A percentile compares a stretch with the other conserved stretches of the same genome.
Evolutionary conservation across 176 grass and related monocot species (phyloP).

Genomic region (Aegilops umbellulata): DNA sequence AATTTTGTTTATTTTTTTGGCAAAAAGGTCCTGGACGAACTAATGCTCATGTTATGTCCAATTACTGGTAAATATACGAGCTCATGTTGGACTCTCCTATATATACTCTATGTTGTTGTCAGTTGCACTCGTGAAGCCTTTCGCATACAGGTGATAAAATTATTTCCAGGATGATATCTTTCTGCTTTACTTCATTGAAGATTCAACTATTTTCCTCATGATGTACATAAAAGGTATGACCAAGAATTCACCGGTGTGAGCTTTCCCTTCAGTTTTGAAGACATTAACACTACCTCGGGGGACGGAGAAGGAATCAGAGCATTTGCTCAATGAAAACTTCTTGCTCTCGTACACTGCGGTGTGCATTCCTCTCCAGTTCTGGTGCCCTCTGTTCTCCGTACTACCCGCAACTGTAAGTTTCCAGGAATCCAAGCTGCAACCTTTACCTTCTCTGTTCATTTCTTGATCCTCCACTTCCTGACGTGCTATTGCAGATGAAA

Average conservation of each 20-base stretch:
- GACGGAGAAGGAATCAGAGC: too few relatives aligned
- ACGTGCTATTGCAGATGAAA: too few relatives aligned
- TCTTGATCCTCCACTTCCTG: too few relatives aligned
- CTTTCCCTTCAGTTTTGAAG: too few relatives aligned
- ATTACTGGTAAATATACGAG: background rate
- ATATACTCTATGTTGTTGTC: background rate
- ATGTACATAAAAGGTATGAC: background rate
- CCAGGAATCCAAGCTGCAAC: too few relatives aligned
- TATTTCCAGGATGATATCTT: background rate
- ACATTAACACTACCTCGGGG: too few relatives aligned
- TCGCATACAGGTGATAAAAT: background rate
- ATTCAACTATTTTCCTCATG: background rate
- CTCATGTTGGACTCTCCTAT: background rate
- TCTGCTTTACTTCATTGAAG: background rate
- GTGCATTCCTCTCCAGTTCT: too few relatives aligned
- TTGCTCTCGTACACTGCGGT: too few relatives aligned
- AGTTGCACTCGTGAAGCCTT: background rate
- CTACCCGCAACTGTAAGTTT: too few relatives aligned
- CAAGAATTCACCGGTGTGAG: background rate
- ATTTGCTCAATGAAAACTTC: too few relatives aligned
- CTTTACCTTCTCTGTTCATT: too few relatives aligned
- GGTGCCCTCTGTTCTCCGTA: too few relatives aligned
- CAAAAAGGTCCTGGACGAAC: background rate
- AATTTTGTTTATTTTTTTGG: background rate
- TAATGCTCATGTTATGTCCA: background rate